Base-by-base conservation (phyloP, 163 green algal species). In the Scenedesmus sp. region DNA sequence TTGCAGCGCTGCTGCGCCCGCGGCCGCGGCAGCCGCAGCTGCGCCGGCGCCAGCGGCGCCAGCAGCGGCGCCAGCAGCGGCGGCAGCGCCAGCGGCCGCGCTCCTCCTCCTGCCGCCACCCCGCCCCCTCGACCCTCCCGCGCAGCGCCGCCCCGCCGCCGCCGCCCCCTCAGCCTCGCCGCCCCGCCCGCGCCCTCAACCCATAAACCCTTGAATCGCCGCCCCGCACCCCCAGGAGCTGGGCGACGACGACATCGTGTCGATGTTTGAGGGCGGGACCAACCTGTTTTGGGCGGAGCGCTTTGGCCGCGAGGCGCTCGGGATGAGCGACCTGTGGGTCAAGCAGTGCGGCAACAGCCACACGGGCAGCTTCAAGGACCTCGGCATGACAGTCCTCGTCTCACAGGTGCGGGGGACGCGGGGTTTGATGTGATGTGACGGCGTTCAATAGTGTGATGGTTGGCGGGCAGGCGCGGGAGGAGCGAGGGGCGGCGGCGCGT, bases 331-430 rank as follows among this genome's bases (percentile, higher is more conserved):
- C 80, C 86, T 99, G 67, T 99, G 96, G 96, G 96, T 99, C 14
- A 99, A 99, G 92, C 96, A 99, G 94, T 99, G 96, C 87, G 96
- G 96, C 75, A 99, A 98, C 93, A 96, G 85, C 64, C 96, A 99
- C 88, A 99, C 96, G 3, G 93, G 94, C 13, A 98, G 92, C 10
- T 99, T 99, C 91, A 99, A 99, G 93, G 96, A 99, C 85, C 90
- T 99, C 70, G 96, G 96, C 75, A 99, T 99, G 96, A 99, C 96
- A 0, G 96, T 97, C 71, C 89, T 99, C 44, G 96, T 99, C 39
- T 92, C 76, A 63, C 95, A 98, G 83, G 92, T 95, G 74, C 85
- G 58, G 24, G 13, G 4, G 6, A 24, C 28, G 53, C 26, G 2
- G 14, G 53, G 15, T n/a, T n/a, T n/a, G n/a, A n/a, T n/a, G n/a